These are phyloP conservation scores for Aspergillus quadricinctus DNA, from an alignment of 2,329 filamentous ascomycete genomes.

Conservation along the genomic window DNA sequence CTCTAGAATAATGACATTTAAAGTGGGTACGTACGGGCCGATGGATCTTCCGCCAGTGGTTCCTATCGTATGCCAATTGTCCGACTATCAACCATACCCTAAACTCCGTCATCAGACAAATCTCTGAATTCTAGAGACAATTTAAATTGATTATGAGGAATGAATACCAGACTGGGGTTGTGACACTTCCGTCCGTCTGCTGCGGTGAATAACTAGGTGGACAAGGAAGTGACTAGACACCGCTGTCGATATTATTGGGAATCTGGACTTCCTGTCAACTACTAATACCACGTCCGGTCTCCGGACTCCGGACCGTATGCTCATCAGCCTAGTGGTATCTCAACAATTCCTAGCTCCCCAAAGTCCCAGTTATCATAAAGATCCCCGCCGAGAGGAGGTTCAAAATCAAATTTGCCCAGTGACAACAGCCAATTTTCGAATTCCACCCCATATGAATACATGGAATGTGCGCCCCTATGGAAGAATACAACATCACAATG, in stretches of 20 bases:
- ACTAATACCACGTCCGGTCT: too few species aligned
- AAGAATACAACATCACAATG: too few species aligned
- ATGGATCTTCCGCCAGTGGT: conserved; percentile 15
- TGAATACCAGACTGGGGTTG: neutral
- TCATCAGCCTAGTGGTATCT: too few species aligned
- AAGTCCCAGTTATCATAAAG: too few species aligned
- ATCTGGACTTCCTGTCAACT: too few species aligned
- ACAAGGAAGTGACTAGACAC: neutral
- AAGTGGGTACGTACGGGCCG: conserved; percentile 18
- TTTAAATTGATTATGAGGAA: neutral
- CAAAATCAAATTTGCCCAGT: too few species aligned
- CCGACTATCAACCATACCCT: neutral
- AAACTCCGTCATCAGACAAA: neutral
- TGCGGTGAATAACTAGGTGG: neutral
- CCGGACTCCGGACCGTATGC: too few species aligned
- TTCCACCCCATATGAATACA: too few species aligned
- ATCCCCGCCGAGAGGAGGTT: neutral
- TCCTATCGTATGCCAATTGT: neutral
- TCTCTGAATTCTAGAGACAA: neutral
- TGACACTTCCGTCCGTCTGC: neutral
- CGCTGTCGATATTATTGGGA: neutral
- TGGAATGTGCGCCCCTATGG: too few species aligned
- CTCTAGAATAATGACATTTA: conserved; percentile 6
- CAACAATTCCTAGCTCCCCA: too few species aligned
- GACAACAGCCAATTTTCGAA: too few species aligned